Evolutionary conservation across 306 rosid genomes (phyloP).

Genomic region (Ceratonia siliqua): DNA sequence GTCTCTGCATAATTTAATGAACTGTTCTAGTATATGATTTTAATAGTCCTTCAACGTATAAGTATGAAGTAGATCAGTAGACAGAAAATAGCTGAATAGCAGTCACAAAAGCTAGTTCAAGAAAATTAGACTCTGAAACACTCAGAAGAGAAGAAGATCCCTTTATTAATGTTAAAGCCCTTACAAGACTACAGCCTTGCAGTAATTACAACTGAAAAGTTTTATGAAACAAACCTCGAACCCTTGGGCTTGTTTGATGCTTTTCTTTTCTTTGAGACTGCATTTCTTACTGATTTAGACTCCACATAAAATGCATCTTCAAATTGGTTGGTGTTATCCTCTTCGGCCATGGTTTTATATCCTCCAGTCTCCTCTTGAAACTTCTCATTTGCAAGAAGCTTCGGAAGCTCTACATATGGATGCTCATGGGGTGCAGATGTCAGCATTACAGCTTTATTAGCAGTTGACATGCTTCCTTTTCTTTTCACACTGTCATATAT

Average conservation of each 20-base stretch:
- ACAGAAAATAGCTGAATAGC: background rate
- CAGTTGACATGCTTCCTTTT: conserved; percentile 45
- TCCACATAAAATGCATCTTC: conserved; percentile 43
- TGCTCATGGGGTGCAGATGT: conserved; percentile 16
- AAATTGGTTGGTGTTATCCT: conserved; percentile 37
- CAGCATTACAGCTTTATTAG: conserved; percentile 39
- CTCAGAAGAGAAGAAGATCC: background rate
- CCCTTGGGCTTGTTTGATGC: conserved; percentile 57
- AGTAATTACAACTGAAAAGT: background rate
- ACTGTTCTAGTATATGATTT: background rate
- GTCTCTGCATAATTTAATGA: background rate
- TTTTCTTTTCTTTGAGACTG: conserved; percentile 71
- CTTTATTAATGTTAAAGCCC: background rate
- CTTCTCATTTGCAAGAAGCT: conserved; percentile 59
- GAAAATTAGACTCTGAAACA: conserved; percentile 24
- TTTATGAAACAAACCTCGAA: conserved; percentile 53
- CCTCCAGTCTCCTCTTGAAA: conserved; percentile 54
- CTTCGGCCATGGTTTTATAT: conserved; percentile 38
- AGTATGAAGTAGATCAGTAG: background rate
- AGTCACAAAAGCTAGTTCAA: conserved; percentile 10
- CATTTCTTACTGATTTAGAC: conserved; percentile 31
- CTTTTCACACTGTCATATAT: conserved; percentile 56
- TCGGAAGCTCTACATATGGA: conserved; percentile 49
- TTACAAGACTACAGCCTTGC: background rate
- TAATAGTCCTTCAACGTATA: background rate